Percentiles rank a stretch among this genome's conserved stretches.
Evolutionary conservation across 177 flowering plant genomes (phyloP).

Genomic region (Vitis hybrid): DNA sequence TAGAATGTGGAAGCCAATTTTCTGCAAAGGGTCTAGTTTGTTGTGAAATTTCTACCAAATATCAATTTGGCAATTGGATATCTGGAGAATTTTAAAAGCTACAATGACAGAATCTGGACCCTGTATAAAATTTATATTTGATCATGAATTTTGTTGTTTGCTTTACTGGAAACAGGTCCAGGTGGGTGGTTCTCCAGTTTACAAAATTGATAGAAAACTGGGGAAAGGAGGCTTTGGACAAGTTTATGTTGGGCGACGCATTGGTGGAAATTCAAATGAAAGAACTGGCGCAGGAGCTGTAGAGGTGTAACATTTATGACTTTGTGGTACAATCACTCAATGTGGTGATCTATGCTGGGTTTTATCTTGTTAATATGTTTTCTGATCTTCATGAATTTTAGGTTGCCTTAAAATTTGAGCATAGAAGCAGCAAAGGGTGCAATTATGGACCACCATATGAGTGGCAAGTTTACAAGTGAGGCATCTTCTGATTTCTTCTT

Average conservation of each 20-base stretch:
- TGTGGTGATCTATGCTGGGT: background rate
- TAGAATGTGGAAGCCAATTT: too few species aligned
- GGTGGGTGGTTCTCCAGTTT: constrained; percentile 83
- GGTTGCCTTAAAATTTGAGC: constrained; percentile 96
- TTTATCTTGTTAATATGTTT: background rate
- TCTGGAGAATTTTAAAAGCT: background rate
- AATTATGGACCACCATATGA: constrained; percentile 91
- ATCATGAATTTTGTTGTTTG: background rate
- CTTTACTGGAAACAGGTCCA: constrained; percentile 52
- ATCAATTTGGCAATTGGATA: too few species aligned
- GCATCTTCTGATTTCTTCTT: background rate
- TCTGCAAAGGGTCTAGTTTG: too few species aligned
- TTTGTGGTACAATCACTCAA: background rate
- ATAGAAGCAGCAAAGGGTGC: constrained; percentile 91
- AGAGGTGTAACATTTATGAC: constrained; percentile 47
- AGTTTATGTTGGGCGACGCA: constrained; percentile 83
- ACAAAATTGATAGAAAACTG: constrained; percentile 65
- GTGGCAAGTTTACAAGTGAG: constrained; percentile 95
- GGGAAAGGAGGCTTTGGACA: constrained; percentile 99
- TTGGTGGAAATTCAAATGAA: constrained; percentile 38
- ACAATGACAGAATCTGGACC: background rate
- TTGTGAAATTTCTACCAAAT: too few species aligned
- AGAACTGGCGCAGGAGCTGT: constrained; percentile 63
- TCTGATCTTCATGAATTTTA: constrained; percentile 17
- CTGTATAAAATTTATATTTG: background rate